Percentiles rank a stretch among this genome's conserved stretches.
Evolutionary conservation across 306 rosid species (phyloP).

Genomic region (Vigna radiata): DNA sequence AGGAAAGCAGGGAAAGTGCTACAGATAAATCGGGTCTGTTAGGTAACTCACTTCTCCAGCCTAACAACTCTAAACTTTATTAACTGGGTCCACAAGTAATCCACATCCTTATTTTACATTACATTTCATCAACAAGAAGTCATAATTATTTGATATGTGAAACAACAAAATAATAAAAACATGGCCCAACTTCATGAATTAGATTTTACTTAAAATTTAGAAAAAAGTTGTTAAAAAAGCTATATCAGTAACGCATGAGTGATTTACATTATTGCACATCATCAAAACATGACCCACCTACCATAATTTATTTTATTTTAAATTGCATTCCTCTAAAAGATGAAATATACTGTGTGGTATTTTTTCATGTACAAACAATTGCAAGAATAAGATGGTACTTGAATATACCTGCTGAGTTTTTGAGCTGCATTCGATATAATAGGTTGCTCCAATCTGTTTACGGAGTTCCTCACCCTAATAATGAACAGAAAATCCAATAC

Average conservation of each 20-base stretch:
- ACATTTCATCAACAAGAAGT: background rate
- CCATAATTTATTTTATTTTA: background rate
- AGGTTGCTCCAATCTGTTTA: slow-evolving; percentile 80
- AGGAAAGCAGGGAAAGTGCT: too few species aligned
- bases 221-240: background rate
- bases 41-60: background rate
- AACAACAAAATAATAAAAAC: background rate
- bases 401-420: slow-evolving; percentile 89
- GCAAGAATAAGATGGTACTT: slow-evolving; percentile 34
- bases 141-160: background rate
- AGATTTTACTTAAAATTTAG: too few species aligned
- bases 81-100: background rate
- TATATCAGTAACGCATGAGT: background rate
- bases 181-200: background rate
- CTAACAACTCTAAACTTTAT: background rate
- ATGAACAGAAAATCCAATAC: slow-evolving; percentile 38
- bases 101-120: background rate
- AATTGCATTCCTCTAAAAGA: slow-evolving; percentile 4
- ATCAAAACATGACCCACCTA: background rate
- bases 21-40: too few species aligned
- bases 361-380: background rate
- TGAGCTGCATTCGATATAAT: slow-evolving; percentile 92
- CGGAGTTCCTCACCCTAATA: slow-evolving; percentile 93
- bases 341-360: background rate
- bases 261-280: background rate